These are phyloP conservation scores for Roridomyces roridus DNA, from an alignment of 768 basidiomycete species.

Conservation along the genomic window DNA sequence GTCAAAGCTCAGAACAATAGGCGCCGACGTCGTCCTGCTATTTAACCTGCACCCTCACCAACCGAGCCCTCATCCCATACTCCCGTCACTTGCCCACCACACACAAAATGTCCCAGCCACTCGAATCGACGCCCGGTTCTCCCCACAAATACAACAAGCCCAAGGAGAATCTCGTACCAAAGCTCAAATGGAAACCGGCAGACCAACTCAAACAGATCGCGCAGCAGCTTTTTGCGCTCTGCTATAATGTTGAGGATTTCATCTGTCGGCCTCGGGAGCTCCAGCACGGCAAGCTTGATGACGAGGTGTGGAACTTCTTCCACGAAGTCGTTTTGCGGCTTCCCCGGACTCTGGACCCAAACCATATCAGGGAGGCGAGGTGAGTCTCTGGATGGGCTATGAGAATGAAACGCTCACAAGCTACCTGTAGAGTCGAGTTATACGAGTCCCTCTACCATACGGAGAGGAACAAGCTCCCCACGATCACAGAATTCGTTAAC, in stretches of 20 bases:
- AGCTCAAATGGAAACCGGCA: background rate
- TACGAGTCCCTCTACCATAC: background rate
- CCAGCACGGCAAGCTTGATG: background rate
- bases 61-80: background rate
- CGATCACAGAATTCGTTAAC: slow-evolving; percentile 5
- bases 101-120: background rate
- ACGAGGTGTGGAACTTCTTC: slow-evolving; percentile 3
- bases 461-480: background rate
- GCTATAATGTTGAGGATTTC: slow-evolving; percentile 5
- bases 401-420: background rate
- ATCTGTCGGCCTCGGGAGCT: background rate
- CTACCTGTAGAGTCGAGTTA: background rate
- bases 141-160: slow-evolving; percentile 11
- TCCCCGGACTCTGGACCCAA: background rate
- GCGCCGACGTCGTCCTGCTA: background rate
- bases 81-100: background rate
- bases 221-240: slow-evolving; percentile 2
- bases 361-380: slow-evolving; percentile 1
- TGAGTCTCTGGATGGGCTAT: too few species aligned
- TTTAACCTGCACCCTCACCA: background rate
- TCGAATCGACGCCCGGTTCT: background rate
- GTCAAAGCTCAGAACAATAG: slow-evolving; percentile 9
- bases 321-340: slow-evolving; percentile 1
- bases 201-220: background rate
- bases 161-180: background rate